Base-by-base conservation (phyloP, 805 yeast species). In the Yarrowia porcina region DNA sequence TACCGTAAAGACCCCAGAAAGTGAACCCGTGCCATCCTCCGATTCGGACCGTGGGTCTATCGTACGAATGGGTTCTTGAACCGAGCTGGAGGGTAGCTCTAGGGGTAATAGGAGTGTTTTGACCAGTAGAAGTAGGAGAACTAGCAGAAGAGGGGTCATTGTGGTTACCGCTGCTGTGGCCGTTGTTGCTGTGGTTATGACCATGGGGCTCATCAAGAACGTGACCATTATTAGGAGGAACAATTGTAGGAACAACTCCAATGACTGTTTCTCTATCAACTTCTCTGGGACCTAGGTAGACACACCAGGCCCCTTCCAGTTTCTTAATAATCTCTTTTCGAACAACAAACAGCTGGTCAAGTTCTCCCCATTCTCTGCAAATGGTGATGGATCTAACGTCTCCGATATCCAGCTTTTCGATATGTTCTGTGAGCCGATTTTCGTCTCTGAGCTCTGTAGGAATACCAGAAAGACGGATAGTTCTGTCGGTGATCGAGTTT, bases 401-500 rank as follows among this genome's bases (percentile, higher is more conserved):
- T 1, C 97, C 97, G 35, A 92, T 86, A 28, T 87, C 86, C 36
- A 93, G 76, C 10, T 82, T 80, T 68, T 90, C 94, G 25, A 93
- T 85, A 69, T 90, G 94, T 36, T 84, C 80, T 63, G 83, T 85
- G 67, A 93, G 75, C 13, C 83, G 84, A n/a, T 80, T 79, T 67
- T 85, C 91, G 63, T 84, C 86, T 59, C 97, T 79, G 42, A 92
- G 75, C 49, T 86, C 85, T 0, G 89, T 86, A 0, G 98, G 97
- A 4, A 93, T 90, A 0, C 98, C 98, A 36, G 93, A 85, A 13
- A 93, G 73, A 64, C 93, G 78, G 41, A 94, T 86, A 0, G 98
- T 94, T 71, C 97, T 80, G 77, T 93, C 98, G 0, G 98, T 90
- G 64, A 93, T 81, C 10, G 96, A 86, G 71, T 88, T 88, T 72